Conservation (phyloP, 371 early-diverging fungal species). For the Mortierella sp. region DNA sequence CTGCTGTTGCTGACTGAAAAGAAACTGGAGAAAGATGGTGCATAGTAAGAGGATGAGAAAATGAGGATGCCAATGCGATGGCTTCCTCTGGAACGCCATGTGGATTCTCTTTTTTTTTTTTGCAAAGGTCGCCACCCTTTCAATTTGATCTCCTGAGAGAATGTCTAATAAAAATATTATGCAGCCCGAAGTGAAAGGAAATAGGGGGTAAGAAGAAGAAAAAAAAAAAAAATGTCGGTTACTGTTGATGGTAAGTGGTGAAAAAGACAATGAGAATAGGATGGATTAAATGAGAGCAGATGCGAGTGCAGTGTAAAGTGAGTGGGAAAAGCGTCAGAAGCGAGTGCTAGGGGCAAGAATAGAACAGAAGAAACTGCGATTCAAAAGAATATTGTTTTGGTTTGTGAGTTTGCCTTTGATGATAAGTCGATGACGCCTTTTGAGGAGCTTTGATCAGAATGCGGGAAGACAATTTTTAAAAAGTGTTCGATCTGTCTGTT, state of each 20-base stretch:
- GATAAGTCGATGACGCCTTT: too few relatives aligned
- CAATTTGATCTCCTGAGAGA: not conserved
- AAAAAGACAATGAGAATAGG: not conserved
- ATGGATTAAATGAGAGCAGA: not conserved
- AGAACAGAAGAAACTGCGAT: too few relatives aligned
- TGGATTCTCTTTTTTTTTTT: not conserved
- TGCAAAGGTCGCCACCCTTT: not conserved
- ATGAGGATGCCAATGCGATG: constrained; percentile 24
- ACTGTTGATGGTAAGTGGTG: not conserved
- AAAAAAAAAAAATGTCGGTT: not conserved
- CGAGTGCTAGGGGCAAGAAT: not conserved
- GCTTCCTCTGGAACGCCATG: constrained; percentile 26
- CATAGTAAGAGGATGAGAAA: constrained; percentile 22
- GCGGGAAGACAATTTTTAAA: too few relatives aligned
- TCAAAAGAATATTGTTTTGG: too few relatives aligned
- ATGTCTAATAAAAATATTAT: not conserved
- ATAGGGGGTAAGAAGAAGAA: not conserved
- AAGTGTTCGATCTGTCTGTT: too few relatives aligned
- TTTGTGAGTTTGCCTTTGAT: too few relatives aligned
- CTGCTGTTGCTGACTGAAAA: constrained; percentile 1
- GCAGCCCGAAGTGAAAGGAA: not conserved
- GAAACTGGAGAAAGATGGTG: constrained; percentile 33
- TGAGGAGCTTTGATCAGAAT: too few relatives aligned
- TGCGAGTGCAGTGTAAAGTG: not conserved
- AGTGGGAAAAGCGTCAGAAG: not conserved